Conservation (phyloP, 495 filamentous ascomycete species). For the Daldinia grandis region DNA sequence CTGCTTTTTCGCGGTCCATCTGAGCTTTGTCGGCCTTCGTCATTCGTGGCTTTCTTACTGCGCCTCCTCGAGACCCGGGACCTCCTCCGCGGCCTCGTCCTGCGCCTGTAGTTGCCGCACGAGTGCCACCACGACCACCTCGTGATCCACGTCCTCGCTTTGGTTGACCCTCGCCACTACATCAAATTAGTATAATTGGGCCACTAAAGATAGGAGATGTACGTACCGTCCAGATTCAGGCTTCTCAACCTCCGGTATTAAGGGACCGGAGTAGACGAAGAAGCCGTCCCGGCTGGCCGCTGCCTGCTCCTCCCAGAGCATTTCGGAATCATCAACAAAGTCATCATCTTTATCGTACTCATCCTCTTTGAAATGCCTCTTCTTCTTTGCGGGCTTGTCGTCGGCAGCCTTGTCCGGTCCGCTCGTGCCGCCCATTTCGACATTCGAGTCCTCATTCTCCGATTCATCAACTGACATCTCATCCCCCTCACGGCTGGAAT, state of each 20-base stretch:
- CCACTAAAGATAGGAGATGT: conserved; percentile 46
- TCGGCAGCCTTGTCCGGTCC: conserved; percentile 63
- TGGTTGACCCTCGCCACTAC: conserved; percentile 76
- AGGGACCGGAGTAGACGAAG: conserved; percentile 85
- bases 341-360: conserved; percentile 97
- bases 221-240: conserved; percentile 68
- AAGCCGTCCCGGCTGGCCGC: conserved; percentile 92
- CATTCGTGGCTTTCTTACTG: conserved; percentile 78
- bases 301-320: conserved; percentile 95
- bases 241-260: conserved; percentile 88
- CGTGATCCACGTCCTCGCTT: conserved; percentile 74
- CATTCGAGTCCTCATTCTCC: conserved; percentile 75
- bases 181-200: conserved; percentile 44
- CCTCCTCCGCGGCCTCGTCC: conserved; percentile 68
- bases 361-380: conserved; percentile 88
- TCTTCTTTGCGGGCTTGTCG: conserved; percentile 70
- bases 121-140: conserved; percentile 62
- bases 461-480: conserved; percentile 76
- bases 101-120: conserved; percentile 61
- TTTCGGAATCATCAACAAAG: conserved; percentile 95
- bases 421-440: conserved; percentile 75
- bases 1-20: conserved; percentile 65
- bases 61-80: conserved; percentile 80
- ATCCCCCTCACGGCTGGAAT: conserved; percentile 76
- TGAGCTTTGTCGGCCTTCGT: conserved; percentile 84